Evolutionary conservation across 352 stramenopile genomes (phyloP).

Genomic region (Blastocystis sp.): DNA sequence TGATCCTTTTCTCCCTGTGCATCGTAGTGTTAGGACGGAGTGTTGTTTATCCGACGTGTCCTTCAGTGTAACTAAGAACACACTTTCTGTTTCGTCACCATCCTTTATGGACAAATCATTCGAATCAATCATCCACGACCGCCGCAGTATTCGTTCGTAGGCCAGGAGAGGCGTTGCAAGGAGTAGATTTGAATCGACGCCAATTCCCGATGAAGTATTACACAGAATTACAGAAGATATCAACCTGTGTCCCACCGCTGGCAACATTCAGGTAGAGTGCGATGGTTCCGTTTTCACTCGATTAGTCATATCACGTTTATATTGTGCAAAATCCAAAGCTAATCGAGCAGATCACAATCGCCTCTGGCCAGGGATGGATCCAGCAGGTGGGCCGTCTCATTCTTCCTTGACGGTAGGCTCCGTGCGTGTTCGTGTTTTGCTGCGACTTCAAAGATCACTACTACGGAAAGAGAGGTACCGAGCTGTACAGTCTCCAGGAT

Average conservation of each 20-base stretch:
- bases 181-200: background rate
- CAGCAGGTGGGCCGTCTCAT: background rate
- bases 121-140: background rate
- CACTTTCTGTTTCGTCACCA: background rate
- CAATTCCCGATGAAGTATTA: background rate
- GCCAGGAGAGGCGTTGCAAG: background rate
- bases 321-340: background rate
- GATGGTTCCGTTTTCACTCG: background rate
- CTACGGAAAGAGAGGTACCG: background rate
- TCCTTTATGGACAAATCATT: background rate
- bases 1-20: background rate
- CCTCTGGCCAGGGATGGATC: slow-evolving; percentile 14
- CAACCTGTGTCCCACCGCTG: slow-evolving; percentile 13
- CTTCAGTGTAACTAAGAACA: background rate
- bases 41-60: background rate
- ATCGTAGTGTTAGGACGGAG: background rate
- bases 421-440: slow-evolving; percentile 8
- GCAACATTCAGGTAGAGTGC: background rate
- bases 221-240: slow-evolving; percentile 13
- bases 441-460: slow-evolving; percentile 26
- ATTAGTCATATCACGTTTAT: slow-evolving; percentile 19
- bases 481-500: slow-evolving; percentile 25
- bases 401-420: background rate
- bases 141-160: slow-evolving; percentile 10
- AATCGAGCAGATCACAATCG: background rate